Conservation (phyloP, 2,329 filamentous ascomycete genomes). For the Aureobasidium sp. region DNA sequence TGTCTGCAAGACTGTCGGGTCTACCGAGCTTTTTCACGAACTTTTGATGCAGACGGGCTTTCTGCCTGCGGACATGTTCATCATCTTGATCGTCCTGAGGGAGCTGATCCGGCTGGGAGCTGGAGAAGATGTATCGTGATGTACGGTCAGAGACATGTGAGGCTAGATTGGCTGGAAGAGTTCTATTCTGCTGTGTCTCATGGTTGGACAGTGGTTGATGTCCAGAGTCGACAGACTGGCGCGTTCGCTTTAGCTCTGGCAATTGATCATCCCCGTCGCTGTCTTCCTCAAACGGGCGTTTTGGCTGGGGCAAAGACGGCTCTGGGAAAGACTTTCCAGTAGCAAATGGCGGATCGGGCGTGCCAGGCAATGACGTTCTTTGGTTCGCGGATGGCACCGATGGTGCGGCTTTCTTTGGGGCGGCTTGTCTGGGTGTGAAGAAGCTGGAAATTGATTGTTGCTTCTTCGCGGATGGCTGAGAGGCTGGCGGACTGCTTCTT, state of each 20-base stretch:
- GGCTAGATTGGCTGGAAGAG: conserved; percentile 18
- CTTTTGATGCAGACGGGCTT: conserved; percentile 67
- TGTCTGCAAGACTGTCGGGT: conserved; percentile 68
- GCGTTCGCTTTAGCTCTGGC: conserved; percentile 28
- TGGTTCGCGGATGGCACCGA: conserved; percentile 55
- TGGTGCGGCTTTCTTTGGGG: conserved; percentile 57
- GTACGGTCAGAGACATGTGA: conserved; percentile 40
- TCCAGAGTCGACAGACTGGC: conserved; percentile 13
- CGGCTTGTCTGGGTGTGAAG: conserved; percentile 50
- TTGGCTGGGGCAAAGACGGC: conserved; percentile 9
- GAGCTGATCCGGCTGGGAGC: conserved; percentile 34
- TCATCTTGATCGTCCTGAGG: conserved; percentile 37
- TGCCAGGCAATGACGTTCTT: conserved; percentile 16
- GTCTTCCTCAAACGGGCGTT: conserved; percentile 34
- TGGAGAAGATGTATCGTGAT: conserved; percentile 54
- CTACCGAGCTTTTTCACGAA: conserved; percentile 89
- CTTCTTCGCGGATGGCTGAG: conserved; percentile 47
- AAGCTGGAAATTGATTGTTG: conserved; percentile 83
- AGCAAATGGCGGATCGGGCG: conserved; percentile 19
- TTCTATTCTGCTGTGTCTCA: conserved; percentile 22
- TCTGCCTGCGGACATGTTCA: conserved; percentile 50
- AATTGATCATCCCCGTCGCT: conserved; percentile 35
- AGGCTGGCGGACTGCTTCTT: conserved; percentile 13
- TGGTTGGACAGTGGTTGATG: neutral
- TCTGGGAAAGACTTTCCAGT: neutral